Evolutionary conservation across 164 flowering plant species (phyloP).

Genomic region (Malania oleifera): DNA sequence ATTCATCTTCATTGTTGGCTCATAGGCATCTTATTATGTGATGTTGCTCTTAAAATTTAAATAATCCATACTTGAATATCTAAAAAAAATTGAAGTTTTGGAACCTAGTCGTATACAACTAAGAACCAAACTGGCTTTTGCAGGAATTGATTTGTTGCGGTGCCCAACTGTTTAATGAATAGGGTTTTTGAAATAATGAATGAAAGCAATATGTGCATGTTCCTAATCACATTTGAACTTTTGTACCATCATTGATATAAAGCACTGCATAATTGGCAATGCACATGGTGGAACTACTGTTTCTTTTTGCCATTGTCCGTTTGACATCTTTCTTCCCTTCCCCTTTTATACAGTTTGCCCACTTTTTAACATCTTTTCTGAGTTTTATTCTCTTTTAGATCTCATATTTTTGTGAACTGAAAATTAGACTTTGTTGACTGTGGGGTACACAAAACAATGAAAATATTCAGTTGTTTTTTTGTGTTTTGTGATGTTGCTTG

Average conservation of each 20-base stretch:
- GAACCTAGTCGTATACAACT: conserved; percentile 1
- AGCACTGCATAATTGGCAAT: background rate
- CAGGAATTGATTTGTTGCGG: background rate
- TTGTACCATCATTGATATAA: background rate
- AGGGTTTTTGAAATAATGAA: background rate
- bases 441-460: background rate
- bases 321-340: background rate
- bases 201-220: background rate
- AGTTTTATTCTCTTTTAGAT: too few species aligned
- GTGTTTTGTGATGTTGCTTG: background rate
- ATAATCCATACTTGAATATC: conserved; percentile 5
- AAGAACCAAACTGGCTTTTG: background rate
- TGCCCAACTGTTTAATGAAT: background rate
- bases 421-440: too few species aligned
- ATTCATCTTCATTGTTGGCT: background rate
- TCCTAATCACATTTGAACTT: background rate
- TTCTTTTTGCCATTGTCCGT: background rate
- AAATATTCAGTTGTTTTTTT: too few species aligned
- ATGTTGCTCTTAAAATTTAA: conserved; percentile 2
- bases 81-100: conserved; percentile 1
- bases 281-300: background rate
- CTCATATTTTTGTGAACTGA: too few species aligned
- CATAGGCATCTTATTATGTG: background rate
- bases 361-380: too few species aligned
- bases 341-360: too few species aligned